phyloP scores from a whole-genome alignment of 345 rosid genomes.

The Citrus trifoliata region DNA sequence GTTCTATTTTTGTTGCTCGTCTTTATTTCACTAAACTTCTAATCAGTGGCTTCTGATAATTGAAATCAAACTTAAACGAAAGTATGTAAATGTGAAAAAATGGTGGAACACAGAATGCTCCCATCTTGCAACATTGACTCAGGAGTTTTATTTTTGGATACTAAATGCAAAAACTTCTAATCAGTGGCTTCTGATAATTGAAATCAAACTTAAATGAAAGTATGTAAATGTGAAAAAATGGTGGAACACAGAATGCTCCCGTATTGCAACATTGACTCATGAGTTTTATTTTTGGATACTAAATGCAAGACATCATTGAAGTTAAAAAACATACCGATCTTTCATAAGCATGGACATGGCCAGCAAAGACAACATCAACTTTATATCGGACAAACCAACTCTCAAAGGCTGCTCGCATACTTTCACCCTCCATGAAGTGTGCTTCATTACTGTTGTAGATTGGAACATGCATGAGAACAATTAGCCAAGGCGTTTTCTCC shows the following conservation, averaged over 20 bases:
- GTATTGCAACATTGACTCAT: not conserved
- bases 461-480: constrained; percentile 89
- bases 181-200: not conserved
- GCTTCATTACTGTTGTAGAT: constrained; percentile 82
- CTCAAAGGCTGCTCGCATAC: constrained; percentile 83
- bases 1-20: not conserved
- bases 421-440: constrained; percentile 95
- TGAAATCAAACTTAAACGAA: not conserved
- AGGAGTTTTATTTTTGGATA: not conserved
- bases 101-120: not conserved
- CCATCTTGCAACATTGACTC: not conserved
- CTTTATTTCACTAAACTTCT: not conserved
- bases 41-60: not conserved
- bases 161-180: not conserved
- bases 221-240: not conserved
- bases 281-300: not conserved
- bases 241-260: not conserved
- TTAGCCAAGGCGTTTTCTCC: constrained; percentile 95
- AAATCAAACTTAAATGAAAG: not conserved
- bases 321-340: constrained; percentile 69
- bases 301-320: not conserved
- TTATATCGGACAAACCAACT: constrained; percentile 59
- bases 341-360: constrained; percentile 98
- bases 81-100: not conserved
- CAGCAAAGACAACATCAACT: constrained; percentile 90